Percentiles rank a stretch among this genome's conserved stretches.
phyloP scores from a whole-genome alignment of 345 rosid genomes.

The Rubroshorea leprosula region DNA sequence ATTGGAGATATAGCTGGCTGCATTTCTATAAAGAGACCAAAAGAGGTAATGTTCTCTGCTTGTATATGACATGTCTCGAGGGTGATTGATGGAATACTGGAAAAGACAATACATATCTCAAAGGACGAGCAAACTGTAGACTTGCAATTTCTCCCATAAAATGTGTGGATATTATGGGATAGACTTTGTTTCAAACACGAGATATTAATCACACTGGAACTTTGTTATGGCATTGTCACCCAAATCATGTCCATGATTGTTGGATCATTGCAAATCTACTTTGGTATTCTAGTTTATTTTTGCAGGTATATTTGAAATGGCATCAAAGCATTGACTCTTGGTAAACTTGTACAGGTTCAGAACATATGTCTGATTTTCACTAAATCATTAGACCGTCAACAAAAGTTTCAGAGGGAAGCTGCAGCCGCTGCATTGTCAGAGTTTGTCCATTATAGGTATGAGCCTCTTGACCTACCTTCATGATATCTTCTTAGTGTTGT shows the following conservation, averaged over 20 bases:
- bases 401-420: slow-evolving; percentile 85
- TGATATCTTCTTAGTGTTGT: background rate
- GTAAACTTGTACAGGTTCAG: slow-evolving; percentile 52
- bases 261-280: slow-evolving; percentile 3
- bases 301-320: slow-evolving; percentile 6
- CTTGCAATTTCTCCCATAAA: background rate
- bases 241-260: slow-evolving; percentile 10
- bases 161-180: too few species aligned
- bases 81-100: background rate
- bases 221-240: slow-evolving; percentile 2
- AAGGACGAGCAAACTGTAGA: background rate
- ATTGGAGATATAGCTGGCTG: slow-evolving; percentile 81
- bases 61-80: background rate
- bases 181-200: background rate
- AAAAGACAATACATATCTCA: background rate
- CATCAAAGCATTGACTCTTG: background rate
- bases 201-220: background rate
- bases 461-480: background rate
- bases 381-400: slow-evolving; percentile 58
- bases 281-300: slow-evolving; percentile 1
- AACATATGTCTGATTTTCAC: slow-evolving; percentile 67
- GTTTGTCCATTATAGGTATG: slow-evolving; percentile 81
- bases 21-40: slow-evolving; percentile 95
- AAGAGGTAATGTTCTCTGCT: slow-evolving; percentile 50
- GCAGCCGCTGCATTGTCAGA: slow-evolving; percentile 96